Conservation (phyloP, 2,329 filamentous ascomycete species). For the Diaporthe destruens region DNA sequence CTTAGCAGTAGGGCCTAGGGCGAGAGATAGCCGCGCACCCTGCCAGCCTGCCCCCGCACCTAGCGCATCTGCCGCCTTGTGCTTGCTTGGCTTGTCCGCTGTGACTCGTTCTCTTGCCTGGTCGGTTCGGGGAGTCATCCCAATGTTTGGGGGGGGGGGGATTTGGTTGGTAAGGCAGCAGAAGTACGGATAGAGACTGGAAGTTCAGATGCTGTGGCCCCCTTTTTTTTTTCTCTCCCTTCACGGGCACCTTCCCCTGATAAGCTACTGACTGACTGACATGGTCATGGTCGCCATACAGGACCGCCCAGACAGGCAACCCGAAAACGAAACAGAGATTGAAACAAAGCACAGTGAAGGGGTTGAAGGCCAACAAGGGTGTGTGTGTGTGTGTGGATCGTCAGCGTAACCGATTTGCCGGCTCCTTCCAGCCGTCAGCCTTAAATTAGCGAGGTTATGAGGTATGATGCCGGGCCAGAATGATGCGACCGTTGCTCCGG, state of each 20-base stretch:
- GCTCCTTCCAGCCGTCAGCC: conserved; percentile 27
- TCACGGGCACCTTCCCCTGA: background rate
- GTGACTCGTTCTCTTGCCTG: background rate
- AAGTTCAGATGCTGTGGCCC: no score
- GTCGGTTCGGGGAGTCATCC: background rate
- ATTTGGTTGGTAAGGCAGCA: background rate
- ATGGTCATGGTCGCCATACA: background rate
- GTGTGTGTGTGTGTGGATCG: conserved; percentile 15
- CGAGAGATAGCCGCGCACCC: conserved; percentile 28
- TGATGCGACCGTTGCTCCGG: conserved; percentile 27
- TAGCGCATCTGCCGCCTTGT: conserved; percentile 6
- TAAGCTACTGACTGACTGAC: background rate
- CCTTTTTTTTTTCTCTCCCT: background rate
- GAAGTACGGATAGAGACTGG: background rate
- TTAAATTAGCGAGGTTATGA: conserved; percentile 24
- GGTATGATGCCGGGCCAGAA: conserved; percentile 4
- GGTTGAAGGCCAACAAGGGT: background rate
- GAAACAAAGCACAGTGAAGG: conserved; percentile 8
- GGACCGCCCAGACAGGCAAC: conserved; percentile 14
- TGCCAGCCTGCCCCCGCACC: background rate
- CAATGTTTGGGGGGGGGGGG: background rate
- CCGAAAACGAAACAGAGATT: conserved; percentile 27
- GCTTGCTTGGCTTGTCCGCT: background rate
- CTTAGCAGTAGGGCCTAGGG: conserved; percentile 8
- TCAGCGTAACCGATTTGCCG: conserved; percentile 25